These are phyloP conservation scores for Chrysosporium queenslandicum DNA, from an alignment of 2,329 filamentous ascomycete species.

Conservation along the genomic window DNA sequence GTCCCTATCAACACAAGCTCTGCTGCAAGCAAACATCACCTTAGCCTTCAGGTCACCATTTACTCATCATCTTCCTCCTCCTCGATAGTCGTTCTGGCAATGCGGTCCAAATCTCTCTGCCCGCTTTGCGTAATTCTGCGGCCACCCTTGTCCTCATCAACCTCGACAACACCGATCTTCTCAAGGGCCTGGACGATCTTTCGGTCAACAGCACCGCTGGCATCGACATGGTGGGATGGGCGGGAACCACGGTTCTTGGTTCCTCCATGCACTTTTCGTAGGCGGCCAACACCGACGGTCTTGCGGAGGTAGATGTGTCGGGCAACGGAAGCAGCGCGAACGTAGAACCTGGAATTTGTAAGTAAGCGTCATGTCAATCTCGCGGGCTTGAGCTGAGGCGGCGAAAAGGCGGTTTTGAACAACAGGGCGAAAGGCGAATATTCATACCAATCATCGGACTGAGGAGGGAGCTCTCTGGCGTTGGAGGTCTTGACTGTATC, in stretches of 20 bases:
- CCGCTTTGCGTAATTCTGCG: slow-evolving; percentile 96
- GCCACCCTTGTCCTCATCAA: slow-evolving; percentile 96
- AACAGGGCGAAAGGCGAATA: background rate
- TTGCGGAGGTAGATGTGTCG: slow-evolving; percentile 99
- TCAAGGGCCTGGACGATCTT: slow-evolving; percentile 95
- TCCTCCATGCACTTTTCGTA: slow-evolving; percentile 90
- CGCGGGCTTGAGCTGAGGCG: background rate
- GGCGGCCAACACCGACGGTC: slow-evolving; percentile 95
- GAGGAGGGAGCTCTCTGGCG: slow-evolving; percentile 93
- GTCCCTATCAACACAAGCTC: slow-evolving; percentile 11
- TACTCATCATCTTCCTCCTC: slow-evolving; percentile 35
- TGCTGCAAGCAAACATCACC: slow-evolving; percentile 1
- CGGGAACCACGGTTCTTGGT: slow-evolving; percentile 94
- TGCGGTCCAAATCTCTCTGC: slow-evolving; percentile 97
- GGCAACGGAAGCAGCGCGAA: slow-evolving; percentile 86
- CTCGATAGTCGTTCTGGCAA: slow-evolving; percentile 61
- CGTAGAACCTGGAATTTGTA: slow-evolving; percentile 50
- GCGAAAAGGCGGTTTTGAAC: background rate
- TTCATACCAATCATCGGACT: slow-evolving; percentile 94
- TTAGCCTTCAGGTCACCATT: slow-evolving; percentile 2
- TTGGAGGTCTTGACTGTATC: slow-evolving; percentile 98
- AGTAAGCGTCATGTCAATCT: slow-evolving; percentile 4
- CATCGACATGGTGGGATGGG: slow-evolving; percentile 90
- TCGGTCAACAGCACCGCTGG: slow-evolving; percentile 89
- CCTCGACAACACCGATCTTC: slow-evolving; percentile 98